Evolutionary conservation across 2,329 filamentous ascomycete species (phyloP), one percentile per base, ranked within the genome.

Genomic region (Trichocomaceae sp.): DNA sequence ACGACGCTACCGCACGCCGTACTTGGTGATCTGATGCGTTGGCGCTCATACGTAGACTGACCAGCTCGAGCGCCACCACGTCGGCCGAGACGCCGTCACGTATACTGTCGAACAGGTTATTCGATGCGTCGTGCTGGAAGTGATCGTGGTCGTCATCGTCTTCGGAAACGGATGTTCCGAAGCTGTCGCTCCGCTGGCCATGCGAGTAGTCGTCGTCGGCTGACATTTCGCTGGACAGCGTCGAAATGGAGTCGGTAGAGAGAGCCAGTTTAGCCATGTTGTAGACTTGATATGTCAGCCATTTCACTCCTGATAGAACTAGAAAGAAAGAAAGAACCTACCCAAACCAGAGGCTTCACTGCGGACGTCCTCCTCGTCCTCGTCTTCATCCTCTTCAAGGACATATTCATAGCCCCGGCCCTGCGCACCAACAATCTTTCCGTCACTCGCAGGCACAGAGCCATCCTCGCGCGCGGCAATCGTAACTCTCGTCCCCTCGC

Each of bases 41-140:
- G 64, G 88, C 89, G 53, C 86, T 87, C 70, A 99, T 88, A 10
- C 92, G 86, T n/a, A 97, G 79, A 47, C 90, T 88, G 77, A 91
- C 95, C 59, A 99, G 87, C 69, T 99, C 93, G 33, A 97, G 82
- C 68, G 92, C 90, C 64, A 96, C 91, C 60, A 95, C 93, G 67
- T 95, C 88, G 10, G 84, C 82, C 13, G 83, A 81, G 49, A 83
- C 77, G 20, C 85, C 86, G 57, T 83, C 81, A 50, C 87, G 85
- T 42, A 97, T 79, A 22, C 90, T 88, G 64, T 96, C 91, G 58
- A 91, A 80, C n/a, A 97, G 81, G 58, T 89, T 92, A 60, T 85
- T 79, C 2, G 92, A 88, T 23, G 92, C 92, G 65, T 96, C 92
- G 58, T 86, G 80, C 68, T 96, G 88, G 79, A 97, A 97, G 56